Percentiles rank a stretch among this genome's conserved stretches.
These are phyloP conservation scores for Diaporthe vaccinii DNA, from an alignment of 2,329 filamentous ascomycete genomes.

Conservation along the genomic window DNA sequence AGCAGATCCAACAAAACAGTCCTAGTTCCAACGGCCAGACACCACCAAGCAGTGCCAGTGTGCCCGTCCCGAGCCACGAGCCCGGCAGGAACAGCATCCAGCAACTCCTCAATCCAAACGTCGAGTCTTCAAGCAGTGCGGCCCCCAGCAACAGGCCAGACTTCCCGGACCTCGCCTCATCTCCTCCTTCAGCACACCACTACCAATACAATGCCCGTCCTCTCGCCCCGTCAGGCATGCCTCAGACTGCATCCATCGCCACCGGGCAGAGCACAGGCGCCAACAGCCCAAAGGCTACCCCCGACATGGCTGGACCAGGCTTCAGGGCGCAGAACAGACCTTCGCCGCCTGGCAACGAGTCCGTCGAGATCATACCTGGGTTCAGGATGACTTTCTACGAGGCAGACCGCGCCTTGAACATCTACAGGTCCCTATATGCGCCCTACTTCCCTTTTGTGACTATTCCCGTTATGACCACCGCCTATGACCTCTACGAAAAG, in stretches of 20 bases:
- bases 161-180: conserved; percentile 12
- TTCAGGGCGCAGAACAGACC: conserved; percentile 23
- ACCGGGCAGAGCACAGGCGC: background rate
- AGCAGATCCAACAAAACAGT: conserved; percentile 45
- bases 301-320: background rate
- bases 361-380: conserved; percentile 53
- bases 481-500: conserved; percentile 49
- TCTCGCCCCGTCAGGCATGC: conserved; percentile 23
- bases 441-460: conserved; percentile 57
- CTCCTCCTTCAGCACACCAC: conserved; percentile 32
- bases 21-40: conserved; percentile 40
- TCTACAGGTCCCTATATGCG: conserved; percentile 51
- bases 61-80: conserved; percentile 14
- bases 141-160: conserved; percentile 20
- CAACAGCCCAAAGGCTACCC: background rate
- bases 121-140: conserved; percentile 7
- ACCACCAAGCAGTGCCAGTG: conserved; percentile 35
- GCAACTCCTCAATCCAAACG: conserved; percentile 37
- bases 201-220: conserved; percentile 31
- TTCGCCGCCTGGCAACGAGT: conserved; percentile 17
- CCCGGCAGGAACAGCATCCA: conserved; percentile 38
- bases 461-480: conserved; percentile 45
- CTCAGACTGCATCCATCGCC: conserved; percentile 13
- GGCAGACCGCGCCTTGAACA: conserved; percentile 49
- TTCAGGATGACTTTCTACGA: conserved; percentile 51